Base-by-base conservation (phyloP, 2,329 filamentous ascomycete species). In the Stagonosporopsis chrysanthemi region DNA sequence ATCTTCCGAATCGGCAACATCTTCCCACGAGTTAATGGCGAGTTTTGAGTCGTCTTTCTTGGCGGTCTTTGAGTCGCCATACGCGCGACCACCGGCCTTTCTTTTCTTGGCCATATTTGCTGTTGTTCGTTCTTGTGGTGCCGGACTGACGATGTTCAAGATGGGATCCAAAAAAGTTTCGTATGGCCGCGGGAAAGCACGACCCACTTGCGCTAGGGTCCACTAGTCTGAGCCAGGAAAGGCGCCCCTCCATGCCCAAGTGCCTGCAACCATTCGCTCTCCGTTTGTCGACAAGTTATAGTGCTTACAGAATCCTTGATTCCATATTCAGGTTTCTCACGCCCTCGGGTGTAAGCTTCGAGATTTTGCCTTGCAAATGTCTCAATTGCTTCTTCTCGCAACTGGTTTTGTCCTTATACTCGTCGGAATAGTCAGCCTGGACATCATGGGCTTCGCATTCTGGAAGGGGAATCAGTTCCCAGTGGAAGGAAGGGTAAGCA, bases 1-100 rank as follows among this genome's bases (percentile, higher is more conserved):
- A 76, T 99, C 95, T 75, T 97, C 92, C 1, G 92, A 96, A 75
- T 97, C 89, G 64, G 93, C 91, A 67, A 99, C 89, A 77, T 96
- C 92, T 76, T 94, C 88, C 76, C 85, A 94, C 2, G 86, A 88
- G 54, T 73, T 77, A 53, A 84, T 79, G 19, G 73, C 70, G 61
- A 92, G 83, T 49, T 87, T 86, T 33, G 88, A 85, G 26, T 68
- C 73, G 52, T 73, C 67, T 6, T 74, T 71, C 43, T 74, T 64
- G 0, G 60, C 68, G 22, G 68, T 60, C 49, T 79, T 75, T 11
- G 76, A 62, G 43, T 73, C 69, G 54, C 73, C 70, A 49, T 68
- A 73, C 35, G 72, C 64, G 51, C 76, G 81, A 60, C 83, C 81
- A 22, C 84, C 81, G 1, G 86, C 88, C 81, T 93, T 95, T 83